Evolutionary conservation across 2,329 filamentous ascomycete genomes (phyloP), one percentile per base, ranked within the genome.

Genomic region (Fusarium palustre): DNA sequence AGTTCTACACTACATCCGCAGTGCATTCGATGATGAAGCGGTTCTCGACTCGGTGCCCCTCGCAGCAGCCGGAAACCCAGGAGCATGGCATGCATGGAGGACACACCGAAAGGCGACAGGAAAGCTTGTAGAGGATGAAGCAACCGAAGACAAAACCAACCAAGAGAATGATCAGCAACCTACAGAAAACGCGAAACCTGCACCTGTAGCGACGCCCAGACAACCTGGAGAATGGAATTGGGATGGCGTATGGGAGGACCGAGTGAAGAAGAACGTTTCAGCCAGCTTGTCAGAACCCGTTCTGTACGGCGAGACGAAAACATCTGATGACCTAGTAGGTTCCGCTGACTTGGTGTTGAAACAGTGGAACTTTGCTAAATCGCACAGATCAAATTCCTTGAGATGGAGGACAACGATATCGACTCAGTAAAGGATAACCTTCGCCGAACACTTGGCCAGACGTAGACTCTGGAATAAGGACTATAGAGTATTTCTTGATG

Each of bases 221-320:
- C 59, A 59, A 31, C 93, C 93, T 0, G 92, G 91, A 9, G 91
- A 97, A 74, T 98, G 95, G 95, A 97, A 97, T 76, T 98, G 95
- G 95, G 93, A 97, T 75, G 94, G 95, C 0, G 95, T 98, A 0
- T 99, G 95, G 95, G 92, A 97, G 77, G 91, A 94, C 69, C 87
- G 95, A 56, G 94, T 97, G 1, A 90, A 88, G 79, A 92, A 91
- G 78, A 91, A 91, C 20, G 88, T 97, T 43, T 87, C 90, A 52
- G 85, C 87, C 12, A 97, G 93, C 75, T 81, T 93, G 50, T 92
- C 92, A 1, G 95, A 98, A 71, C 83, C 89, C 3, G 90, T 93
- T 7, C 81, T 98, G 25, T 98, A 90, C 80, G 93, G 93, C 8
- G 85, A 85, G 48, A 81, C 83, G 7, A 84, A 85, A 43, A 81